A percentile compares a stretch with the other conserved stretches of the same genome.
phyloP scores from a whole-genome alignment of 768 basidiomycete genomes.

The Ramaria rubella region DNA sequence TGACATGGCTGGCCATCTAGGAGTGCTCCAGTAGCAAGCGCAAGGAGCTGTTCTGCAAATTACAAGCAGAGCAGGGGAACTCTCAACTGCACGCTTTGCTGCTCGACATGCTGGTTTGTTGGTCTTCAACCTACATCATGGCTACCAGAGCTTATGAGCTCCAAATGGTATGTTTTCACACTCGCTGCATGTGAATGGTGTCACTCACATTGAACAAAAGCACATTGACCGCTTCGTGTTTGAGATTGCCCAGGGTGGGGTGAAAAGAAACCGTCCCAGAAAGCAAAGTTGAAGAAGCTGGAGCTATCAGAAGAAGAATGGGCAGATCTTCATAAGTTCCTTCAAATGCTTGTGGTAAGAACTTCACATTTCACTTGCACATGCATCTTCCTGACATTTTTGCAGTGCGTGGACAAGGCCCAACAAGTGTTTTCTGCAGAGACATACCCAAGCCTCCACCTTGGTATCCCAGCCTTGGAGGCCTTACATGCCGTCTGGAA shows the following conservation, averaged over 20 bases:
- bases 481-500: constrained; percentile 29
- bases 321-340: too few species aligned
- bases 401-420: constrained; percentile 24
- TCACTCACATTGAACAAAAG: constrained; percentile 12
- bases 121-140: constrained; percentile 31
- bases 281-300: too few species aligned
- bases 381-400: too few species aligned
- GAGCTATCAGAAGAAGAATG: too few species aligned
- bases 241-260: constrained; percentile 20
- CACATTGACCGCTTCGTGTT: constrained; percentile 22
- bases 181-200: background rate
- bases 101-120: constrained; percentile 26
- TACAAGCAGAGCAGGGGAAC: constrained; percentile 8
- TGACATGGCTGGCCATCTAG: constrained; percentile 11
- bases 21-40: constrained; percentile 23
- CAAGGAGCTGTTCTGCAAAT: constrained; percentile 19
- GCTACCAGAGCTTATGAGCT: constrained; percentile 15
- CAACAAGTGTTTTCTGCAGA: constrained; percentile 31
- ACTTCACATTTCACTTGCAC: too few species aligned
- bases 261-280: too few species aligned
- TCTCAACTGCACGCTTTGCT: constrained; percentile 11
- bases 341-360: too few species aligned
- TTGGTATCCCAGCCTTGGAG: constrained; percentile 28
- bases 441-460: constrained; percentile 22
- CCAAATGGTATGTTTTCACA: constrained; percentile 9